These are phyloP conservation scores for Suhomyces bokatorum DNA, from an alignment of 1,139 yeast species.

Conservation along the genomic window DNA sequence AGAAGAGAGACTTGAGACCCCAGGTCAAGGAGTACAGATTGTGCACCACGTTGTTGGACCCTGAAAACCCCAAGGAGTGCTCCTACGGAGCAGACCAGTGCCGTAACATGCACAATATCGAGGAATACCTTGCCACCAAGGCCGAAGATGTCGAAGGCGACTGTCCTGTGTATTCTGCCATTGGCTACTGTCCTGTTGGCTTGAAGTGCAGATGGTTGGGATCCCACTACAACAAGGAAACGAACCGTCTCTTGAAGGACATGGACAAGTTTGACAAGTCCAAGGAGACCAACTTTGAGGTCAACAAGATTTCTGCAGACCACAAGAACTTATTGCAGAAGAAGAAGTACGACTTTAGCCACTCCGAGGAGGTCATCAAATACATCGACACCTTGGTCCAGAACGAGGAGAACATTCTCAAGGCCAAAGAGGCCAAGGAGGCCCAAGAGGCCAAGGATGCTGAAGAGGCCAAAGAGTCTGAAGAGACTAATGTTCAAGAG, in stretches of 20 bases:
- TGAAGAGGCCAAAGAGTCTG: slow-evolving; percentile 18
- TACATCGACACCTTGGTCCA: slow-evolving; percentile 53
- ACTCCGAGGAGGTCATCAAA: slow-evolving; percentile 54
- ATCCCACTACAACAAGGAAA: slow-evolving; percentile 62
- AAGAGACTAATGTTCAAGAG: slow-evolving; percentile 10
- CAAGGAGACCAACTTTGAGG: slow-evolving; percentile 50
- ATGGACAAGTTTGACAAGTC: slow-evolving; percentile 38
- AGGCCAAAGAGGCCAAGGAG: slow-evolving; percentile 30
- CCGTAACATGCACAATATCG: slow-evolving; percentile 73
- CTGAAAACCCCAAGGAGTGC: slow-evolving; percentile 52
- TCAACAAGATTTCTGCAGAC: slow-evolving; percentile 60
- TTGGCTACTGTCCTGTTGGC: slow-evolving; percentile 93
- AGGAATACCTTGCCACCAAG: slow-evolving; percentile 62
- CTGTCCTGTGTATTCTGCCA: slow-evolving; percentile 81
- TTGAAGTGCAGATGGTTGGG: slow-evolving; percentile 88
- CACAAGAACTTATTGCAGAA: slow-evolving; percentile 60
- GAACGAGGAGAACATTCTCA: slow-evolving; percentile 37
- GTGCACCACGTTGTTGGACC: slow-evolving; percentile 63
- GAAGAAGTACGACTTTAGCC: slow-evolving; percentile 57
- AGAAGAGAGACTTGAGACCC: slow-evolving; percentile 78
- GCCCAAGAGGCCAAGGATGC: slow-evolving; percentile 22
- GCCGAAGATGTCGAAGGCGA: slow-evolving; percentile 67
- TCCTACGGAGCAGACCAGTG: slow-evolving; percentile 71
- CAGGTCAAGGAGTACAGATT: slow-evolving; percentile 62
- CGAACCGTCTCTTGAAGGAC: slow-evolving; percentile 47